Evolutionary conservation across 1,284 basidiomycete genomes (phyloP).

Genomic region (Afroboletus lepidellus): DNA sequence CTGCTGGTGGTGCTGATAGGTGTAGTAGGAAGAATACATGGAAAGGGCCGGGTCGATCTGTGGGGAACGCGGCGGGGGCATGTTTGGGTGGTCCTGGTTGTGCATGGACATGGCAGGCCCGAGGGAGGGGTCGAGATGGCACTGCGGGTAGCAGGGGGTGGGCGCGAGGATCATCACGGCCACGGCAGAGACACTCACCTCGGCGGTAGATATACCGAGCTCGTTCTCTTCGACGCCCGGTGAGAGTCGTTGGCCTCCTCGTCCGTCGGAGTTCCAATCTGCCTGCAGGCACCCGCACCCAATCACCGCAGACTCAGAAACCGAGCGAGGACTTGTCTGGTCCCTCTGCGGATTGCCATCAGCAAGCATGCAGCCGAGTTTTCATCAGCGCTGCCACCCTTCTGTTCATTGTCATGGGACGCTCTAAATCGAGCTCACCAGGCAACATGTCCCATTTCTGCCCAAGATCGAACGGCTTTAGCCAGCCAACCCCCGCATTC

Average conservation of each 20-base stretch:
- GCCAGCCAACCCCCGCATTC: background rate
- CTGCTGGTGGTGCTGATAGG: conserved; percentile 45
- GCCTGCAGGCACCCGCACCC: background rate
- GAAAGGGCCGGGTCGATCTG: conserved; percentile 64
- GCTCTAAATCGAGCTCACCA: no score
- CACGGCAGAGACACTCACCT: no score
- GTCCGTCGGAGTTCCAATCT: conserved; percentile 3
- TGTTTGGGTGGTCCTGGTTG: conserved; percentile 41
- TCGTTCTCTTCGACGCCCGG: background rate
- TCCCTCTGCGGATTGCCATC: no score
- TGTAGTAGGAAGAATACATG: conserved; percentile 59
- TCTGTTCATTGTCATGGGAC: no score
- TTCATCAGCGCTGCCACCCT: background rate
- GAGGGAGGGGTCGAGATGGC: conserved; percentile 12
- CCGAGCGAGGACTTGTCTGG: no score
- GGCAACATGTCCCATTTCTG: no score
- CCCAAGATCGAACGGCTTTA: background rate
- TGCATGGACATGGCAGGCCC: conserved; percentile 39
- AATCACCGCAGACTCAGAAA: conserved; percentile 1
- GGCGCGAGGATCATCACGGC: conserved; percentile 13
- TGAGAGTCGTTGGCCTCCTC: background rate
- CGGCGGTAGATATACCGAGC: background rate
- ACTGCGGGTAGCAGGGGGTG: conserved; percentile 25
- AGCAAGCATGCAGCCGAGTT: background rate
- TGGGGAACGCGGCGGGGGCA: conserved; percentile 58